These are phyloP conservation scores for Paulinella micropora DNA, from an alignment of 78 protist genomes.

Conservation along the genomic window DNA sequence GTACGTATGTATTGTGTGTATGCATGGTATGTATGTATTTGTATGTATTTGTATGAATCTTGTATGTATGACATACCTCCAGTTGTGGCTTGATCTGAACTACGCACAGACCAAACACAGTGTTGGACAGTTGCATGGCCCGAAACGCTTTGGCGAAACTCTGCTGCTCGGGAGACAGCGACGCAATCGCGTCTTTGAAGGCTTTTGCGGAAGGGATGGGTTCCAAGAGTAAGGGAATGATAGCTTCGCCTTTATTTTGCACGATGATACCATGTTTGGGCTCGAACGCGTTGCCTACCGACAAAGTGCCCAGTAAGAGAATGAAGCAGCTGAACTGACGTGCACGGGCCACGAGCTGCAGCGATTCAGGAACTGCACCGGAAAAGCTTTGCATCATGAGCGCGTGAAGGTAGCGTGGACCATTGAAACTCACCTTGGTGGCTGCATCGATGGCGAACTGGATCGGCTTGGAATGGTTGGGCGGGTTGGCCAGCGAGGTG, in stretches of 20 bases:
- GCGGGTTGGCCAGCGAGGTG: not conserved
- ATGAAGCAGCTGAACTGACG: conserved; percentile 32
- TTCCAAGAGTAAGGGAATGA: conserved; percentile 12
- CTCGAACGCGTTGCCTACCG: not conserved
- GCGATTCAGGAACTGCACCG: no score
- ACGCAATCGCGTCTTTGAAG: conserved; percentile 26
- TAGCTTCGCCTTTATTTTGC: conserved; percentile 29
- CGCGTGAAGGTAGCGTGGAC: conserved; percentile 14
- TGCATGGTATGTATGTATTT: no score
- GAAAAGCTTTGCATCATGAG: not conserved
- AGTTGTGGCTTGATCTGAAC: conserved; percentile 41
- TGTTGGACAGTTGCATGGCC: conserved; percentile 31
- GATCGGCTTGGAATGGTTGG: no score
- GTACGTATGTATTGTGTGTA: no score
- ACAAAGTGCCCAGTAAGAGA: conserved; percentile 23
- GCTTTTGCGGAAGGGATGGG: not conserved
- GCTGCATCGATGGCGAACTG: conserved; percentile 11
- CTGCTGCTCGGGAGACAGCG: conserved; percentile 37
- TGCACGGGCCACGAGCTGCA: not conserved
- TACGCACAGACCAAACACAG: conserved; percentile 22
- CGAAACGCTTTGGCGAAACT: conserved; percentile 26
- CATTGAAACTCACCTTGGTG: not conserved
- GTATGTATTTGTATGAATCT: no score
- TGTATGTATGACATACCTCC: no score
- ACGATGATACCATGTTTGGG: conserved; percentile 20